Base-by-base conservation (phyloP, 768 basidiomycete genomes). In the Lepiota venenata region DNA sequence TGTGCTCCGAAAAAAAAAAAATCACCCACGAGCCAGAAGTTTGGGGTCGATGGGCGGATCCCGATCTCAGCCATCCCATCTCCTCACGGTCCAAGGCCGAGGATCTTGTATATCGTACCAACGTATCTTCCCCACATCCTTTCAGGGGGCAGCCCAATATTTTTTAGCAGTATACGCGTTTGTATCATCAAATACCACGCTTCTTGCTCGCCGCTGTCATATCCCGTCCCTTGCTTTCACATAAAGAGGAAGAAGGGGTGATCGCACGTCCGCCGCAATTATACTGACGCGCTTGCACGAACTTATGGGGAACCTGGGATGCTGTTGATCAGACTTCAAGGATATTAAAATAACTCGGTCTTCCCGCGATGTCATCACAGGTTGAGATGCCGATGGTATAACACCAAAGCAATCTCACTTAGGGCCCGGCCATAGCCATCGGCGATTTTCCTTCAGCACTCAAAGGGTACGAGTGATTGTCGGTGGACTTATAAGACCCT, bases 401-500 rank as follows among this genome's bases (percentile, higher is more conserved):
- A 20, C 21, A 16, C 42, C 14, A 44, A 43, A 9, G 27, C 21
- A 5, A 21, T 25, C 42, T 20, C 42, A 44, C 42, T 22, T 20
- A 21, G 21, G 16, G 42, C 21, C 20, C 42, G 15, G 21, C 27
- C 42, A 29, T 16, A 25, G 16, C 27, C 35, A 47, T 12, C 14
- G 20, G 16, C 15, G 18, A 16, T 18, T 35, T 35, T 35, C 16
- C 9, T 12, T 36, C 35, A 18, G 12, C 11, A 4, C 46, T 21
- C 29, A 46, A 25, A 22, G 41, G 14, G 14, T 47, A 16, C n/a
- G 12, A 9, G 21, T 47, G 35, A 16, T 46, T 25, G 36, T 52
- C 51, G 43, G 51, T 47, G 46, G 46, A 47, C 46, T 47, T 29
- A 29, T 39, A 38, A 18, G 42, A 43, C 52, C 52, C 32, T 37